Evolutionary conservation across 2,329 filamentous ascomycete species (phyloP).

Genomic region (Trichophaea hybrida): DNA sequence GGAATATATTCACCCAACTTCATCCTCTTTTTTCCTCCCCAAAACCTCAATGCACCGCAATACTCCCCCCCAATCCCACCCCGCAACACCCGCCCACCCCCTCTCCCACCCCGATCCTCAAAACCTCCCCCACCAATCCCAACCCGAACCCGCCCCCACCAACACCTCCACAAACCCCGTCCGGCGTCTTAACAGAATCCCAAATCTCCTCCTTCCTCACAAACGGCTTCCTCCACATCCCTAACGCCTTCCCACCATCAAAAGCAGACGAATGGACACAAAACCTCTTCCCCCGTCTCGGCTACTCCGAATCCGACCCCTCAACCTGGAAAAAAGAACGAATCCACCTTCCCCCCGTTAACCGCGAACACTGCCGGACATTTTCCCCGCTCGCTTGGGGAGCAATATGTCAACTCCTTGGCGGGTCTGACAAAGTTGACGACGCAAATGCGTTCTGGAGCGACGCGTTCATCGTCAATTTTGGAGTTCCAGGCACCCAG

Average conservation of each 20-base stretch:
- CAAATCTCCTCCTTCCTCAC: conserved; percentile 42
- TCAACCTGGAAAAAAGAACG: conserved; percentile 49
- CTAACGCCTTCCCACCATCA: conserved; percentile 38
- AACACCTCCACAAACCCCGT: neutral
- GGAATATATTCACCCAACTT: neutral
- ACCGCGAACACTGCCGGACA: conserved; percentile 38
- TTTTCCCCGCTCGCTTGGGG: conserved; percentile 53
- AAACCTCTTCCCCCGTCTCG: conserved; percentile 49
- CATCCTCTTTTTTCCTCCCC: neutral
- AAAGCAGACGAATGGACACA: conserved; percentile 37
- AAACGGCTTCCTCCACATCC: conserved; percentile 43
- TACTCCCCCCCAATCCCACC: too few species aligned
- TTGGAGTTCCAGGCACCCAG: conserved; percentile 38
- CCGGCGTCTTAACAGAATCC: conserved; percentile 20
- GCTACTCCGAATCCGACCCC: conserved; percentile 48
- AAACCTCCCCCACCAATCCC: neutral
- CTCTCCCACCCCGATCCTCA: neutral
- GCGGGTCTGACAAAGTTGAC: conserved; percentile 44
- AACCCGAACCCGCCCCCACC: neutral
- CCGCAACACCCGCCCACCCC: too few species aligned
- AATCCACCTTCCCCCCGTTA: conserved; percentile 50
- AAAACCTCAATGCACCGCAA: neutral
- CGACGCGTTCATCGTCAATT: conserved; percentile 55
- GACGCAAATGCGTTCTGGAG: conserved; percentile 43
- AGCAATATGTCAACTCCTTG: conserved; percentile 51